Evolutionary conservation across 352 stramenopile species (phyloP).

Genomic region (Halophytophthora batemanensis): DNA sequence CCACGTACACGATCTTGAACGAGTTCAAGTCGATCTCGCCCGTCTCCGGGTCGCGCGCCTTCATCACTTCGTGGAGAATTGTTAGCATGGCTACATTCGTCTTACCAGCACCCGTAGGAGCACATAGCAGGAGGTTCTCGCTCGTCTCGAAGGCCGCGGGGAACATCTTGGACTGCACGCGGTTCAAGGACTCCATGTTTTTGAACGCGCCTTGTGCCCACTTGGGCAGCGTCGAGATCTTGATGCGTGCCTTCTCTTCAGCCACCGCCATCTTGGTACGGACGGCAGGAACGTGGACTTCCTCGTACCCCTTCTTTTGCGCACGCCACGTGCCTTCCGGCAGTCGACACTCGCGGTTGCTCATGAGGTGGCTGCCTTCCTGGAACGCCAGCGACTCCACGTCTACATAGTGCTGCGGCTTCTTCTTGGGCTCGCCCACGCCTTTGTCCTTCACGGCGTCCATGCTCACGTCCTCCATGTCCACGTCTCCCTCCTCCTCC

Average conservation of each 20-base stretch:
- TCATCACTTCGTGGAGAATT: slow-evolving; percentile 98
- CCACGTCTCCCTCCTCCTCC: slow-evolving; percentile 46
- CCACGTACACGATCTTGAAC: slow-evolving; percentile 99
- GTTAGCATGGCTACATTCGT: slow-evolving; percentile 98
- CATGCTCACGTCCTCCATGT: slow-evolving; percentile 40
- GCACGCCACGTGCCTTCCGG: slow-evolving; percentile 96
- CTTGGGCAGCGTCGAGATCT: slow-evolving; percentile 91
- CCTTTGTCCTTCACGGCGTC: slow-evolving; percentile 16
- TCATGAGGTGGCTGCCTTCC: slow-evolving; percentile 97
- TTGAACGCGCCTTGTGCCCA: slow-evolving; percentile 97
- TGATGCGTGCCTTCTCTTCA: slow-evolving; percentile 78
- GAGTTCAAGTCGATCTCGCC: slow-evolving; percentile 92
- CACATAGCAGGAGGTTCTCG: slow-evolving; percentile 98
- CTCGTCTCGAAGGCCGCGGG: slow-evolving; percentile 88
- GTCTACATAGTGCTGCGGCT: slow-evolving; percentile 90
- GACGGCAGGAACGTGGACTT: slow-evolving; percentile 99
- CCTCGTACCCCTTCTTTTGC: slow-evolving; percentile 98
- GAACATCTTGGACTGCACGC: slow-evolving; percentile 98
- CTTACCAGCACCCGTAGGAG: slow-evolving; percentile 98
- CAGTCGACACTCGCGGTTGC: slow-evolving; percentile 96
- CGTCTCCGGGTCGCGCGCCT: slow-evolving; percentile 77
- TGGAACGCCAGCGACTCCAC: slow-evolving; percentile 94
- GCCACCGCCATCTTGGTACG: slow-evolving; percentile 64
- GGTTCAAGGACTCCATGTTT: slow-evolving; percentile 98
- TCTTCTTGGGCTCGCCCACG: slow-evolving; percentile 37